Conservation (phyloP, 2,329 filamentous ascomycete genomes). For the Aschersonia sp. region DNA sequence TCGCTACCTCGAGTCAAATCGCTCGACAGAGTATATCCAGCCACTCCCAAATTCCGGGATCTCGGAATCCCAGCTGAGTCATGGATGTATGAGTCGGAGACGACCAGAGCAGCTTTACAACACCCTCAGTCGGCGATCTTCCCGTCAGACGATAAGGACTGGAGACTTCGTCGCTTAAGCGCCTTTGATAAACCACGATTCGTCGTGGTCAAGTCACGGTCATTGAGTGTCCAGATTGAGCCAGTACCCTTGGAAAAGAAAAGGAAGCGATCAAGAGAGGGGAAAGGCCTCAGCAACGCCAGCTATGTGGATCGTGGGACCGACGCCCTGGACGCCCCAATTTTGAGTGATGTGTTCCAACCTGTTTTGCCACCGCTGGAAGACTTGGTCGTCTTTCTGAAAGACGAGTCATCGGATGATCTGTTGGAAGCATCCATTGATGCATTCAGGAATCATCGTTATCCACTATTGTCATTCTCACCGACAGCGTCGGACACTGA, state of each 20-base stretch:
- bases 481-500: slow-evolving; percentile 9
- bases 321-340: slow-evolving; percentile 15
- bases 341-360: slow-evolving; percentile 14
- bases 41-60: slow-evolving; percentile 16
- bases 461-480: slow-evolving; percentile 12
- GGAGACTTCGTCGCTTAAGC: slow-evolving; percentile 9
- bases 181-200: slow-evolving; percentile 12
- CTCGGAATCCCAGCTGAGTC: slow-evolving; percentile 12
- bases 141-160: slow-evolving; percentile 9
- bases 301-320: slow-evolving; percentile 25
- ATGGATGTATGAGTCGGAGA: slow-evolving; percentile 8
- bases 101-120: not conserved
- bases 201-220: slow-evolving; percentile 14
- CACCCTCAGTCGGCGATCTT: slow-evolving; percentile 15
- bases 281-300: slow-evolving; percentile 6
- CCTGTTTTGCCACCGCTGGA: slow-evolving; percentile 38
- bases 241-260: slow-evolving; percentile 16
- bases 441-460: slow-evolving; percentile 21
- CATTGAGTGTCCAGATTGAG: slow-evolving; percentile 13
- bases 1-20: slow-evolving; percentile 20
- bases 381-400: slow-evolving; percentile 41
- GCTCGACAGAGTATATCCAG: slow-evolving; percentile 19
- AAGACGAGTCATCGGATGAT: slow-evolving; percentile 23
- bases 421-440: slow-evolving; percentile 31
- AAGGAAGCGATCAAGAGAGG: slow-evolving; percentile 12